Evolutionary conservation across 345 rosid genomes (phyloP), one percentile per base, ranked within the genome.

Genomic region (Gossypium australe): DNA sequence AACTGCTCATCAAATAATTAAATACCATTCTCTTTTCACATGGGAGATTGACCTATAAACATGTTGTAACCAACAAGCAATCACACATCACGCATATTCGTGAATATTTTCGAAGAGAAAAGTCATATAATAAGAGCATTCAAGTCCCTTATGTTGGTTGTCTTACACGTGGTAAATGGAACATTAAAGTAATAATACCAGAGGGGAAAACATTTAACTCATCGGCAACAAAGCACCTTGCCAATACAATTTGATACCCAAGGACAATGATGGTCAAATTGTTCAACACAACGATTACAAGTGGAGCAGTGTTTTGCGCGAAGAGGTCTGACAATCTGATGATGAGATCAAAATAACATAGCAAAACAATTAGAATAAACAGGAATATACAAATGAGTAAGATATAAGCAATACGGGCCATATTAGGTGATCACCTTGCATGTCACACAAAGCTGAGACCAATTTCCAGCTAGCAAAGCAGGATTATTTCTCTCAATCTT

Each of bases 201-300:
- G 45, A 16, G 29, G 13, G 29, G 16, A 72, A 44, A 47, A 44
- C 11, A 10, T 41, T 14, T 24, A 38, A 62, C 41, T 22, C 68
- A 73, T 77, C 11, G 73, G 75, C 59, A 72, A 67, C 63, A 79
- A 65, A 78, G 69, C 80, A 95, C 99, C 94, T 95, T 95, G 84
- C 99, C 98, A 68, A 95, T 83, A 83, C 99, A 95, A 80, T 95
- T 93, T 77, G 99, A 93, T 38, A 95, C 94, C 97, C 97, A 95
- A 48, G 99, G 99, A 78, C 97, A 95, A 77, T 95, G 99, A 83
- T 95, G 99, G 75, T 95, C 99, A 86, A 95, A 95, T 78, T 95
- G 99, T 78, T 95, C 97, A 60, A 95, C 98, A 84, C 98, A 95
- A 57, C 96, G 93, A 78, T 90, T 88, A 76, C 98, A 95, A 49